Evolutionary conservation across 306 rosid genomes (phyloP).

Genomic region (Cicer cuneatum): DNA sequence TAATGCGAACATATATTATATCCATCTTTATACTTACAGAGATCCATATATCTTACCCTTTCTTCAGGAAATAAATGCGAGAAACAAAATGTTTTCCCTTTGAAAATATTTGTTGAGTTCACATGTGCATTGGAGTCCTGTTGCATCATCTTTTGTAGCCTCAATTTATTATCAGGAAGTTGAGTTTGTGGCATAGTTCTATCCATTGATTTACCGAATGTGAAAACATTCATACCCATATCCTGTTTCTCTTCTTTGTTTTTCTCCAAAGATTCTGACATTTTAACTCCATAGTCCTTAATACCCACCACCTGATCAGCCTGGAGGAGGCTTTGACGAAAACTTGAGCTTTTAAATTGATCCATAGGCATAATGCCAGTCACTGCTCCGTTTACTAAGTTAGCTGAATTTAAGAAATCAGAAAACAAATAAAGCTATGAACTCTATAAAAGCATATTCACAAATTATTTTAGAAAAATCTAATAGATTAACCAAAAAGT

Average conservation of each 20-base stretch:
- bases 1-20: slow-evolving; percentile 15
- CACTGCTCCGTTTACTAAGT: slow-evolving; percentile 55
- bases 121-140: slow-evolving; percentile 51
- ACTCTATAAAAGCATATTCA: slow-evolving; percentile 20
- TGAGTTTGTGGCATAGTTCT: slow-evolving; percentile 52
- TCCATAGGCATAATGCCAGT: slow-evolving; percentile 48
- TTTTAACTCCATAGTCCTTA: slow-evolving; percentile 50
- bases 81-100: slow-evolving; percentile 70
- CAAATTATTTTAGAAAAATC: slow-evolving; percentile 23
- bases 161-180: slow-evolving; percentile 50
- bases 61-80: slow-evolving; percentile 82
- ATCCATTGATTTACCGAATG: slow-evolving; percentile 46
- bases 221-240: slow-evolving; percentile 48
- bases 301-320: slow-evolving; percentile 46
- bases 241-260: slow-evolving; percentile 53
- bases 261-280: slow-evolving; percentile 54
- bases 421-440: slow-evolving; percentile 41
- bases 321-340: slow-evolving; percentile 54
- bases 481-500: slow-evolving; percentile 21
- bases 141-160: slow-evolving; percentile 47
- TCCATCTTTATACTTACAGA: slow-evolving; percentile 18
- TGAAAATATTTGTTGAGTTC: slow-evolving; percentile 64
- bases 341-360: slow-evolving; percentile 56
- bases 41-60: slow-evolving; percentile 60
- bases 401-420: slow-evolving; percentile 45